Conservation (phyloP, 2,329 filamentous ascomycete species). For the Pseudogymnoascus sp. region DNA sequence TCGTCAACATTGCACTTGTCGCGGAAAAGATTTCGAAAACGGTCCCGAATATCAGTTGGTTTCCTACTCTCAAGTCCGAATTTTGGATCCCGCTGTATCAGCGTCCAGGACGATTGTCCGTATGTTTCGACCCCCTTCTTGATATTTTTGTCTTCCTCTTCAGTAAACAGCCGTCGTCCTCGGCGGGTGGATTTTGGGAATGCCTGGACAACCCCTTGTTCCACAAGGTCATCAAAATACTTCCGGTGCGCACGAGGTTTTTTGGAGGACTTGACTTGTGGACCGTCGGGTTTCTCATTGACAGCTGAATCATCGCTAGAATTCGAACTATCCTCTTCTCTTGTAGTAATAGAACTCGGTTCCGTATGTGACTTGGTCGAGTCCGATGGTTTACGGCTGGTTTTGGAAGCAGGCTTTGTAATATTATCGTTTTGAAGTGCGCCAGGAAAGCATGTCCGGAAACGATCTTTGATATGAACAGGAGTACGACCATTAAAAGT, state of each 20-base stretch:
- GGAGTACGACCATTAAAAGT: conserved; percentile 54
- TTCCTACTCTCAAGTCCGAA: conserved; percentile 53
- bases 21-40: conserved; percentile 41
- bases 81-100: conserved; percentile 53
- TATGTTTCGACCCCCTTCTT: conserved; percentile 52
- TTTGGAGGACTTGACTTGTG: conserved; percentile 38
- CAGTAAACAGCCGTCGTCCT: conserved; percentile 53
- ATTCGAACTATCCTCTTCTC: conserved; percentile 17
- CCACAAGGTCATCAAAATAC: conserved; percentile 47
- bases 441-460: conserved; percentile 56
- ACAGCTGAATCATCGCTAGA: conserved; percentile 13
- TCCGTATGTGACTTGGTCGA: not conserved
- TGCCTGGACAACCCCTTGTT: conserved; percentile 54
- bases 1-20: not conserved
- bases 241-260: conserved; percentile 46
- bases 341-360: not conserved
- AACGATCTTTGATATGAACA: conserved; percentile 59
- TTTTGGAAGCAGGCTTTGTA: conserved; percentile 27
- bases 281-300: conserved; percentile 17
- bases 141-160: conserved; percentile 56
- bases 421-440: conserved; percentile 33
- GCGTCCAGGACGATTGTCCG: conserved; percentile 54
- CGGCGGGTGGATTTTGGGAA: conserved; percentile 57
- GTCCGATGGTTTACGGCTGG: conserved; percentile 22
- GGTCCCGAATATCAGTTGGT: conserved; percentile 56